Base-by-base conservation (phyloP, 1,284 basidiomycete species). In the Microstroma glucosiphilum region DNA sequence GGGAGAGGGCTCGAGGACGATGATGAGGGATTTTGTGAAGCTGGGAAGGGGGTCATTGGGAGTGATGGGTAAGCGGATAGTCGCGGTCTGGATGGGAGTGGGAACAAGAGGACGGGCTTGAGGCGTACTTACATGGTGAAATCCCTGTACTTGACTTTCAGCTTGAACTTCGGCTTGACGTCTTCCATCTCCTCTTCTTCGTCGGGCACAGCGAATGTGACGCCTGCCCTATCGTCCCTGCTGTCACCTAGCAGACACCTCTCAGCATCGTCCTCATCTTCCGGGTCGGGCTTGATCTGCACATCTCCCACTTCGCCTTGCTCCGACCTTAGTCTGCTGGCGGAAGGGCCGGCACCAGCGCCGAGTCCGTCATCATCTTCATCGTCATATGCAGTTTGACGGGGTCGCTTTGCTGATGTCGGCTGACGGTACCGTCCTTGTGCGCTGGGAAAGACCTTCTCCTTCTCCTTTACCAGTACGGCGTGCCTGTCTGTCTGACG, bases 391-490 rank as follows among this genome's bases (percentile, higher is more conserved):
- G 21, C 25, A 6, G 30, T 37, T 37, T 37, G 30, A 4, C 30
- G 30, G 9, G 30, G 30, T 37, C 30, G 30, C 30, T 37, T 37
- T 9, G 30, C 30, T 37, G 30, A 37, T 37, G 30, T 48, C 4
- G 8, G 51, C 51, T 17, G 51, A 6, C 25, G 17, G 21, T 54
- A 25, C 51, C 25, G 51, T 13, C 51, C 7, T 13, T 48, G 46
- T 23, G 4, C 51, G 15, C 25, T 25, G 51, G 51, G 51, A 23
- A 54, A 54, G 13, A 26, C 13, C 17, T 19, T 17, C 51, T 54
- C 17, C 51, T 23, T 26, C 15, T 54, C 90, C 82, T 89, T 90
- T 80, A 98, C 68, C 23, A 81, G 61, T 7, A 81, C 80, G 17
- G 76, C 78, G 57, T 81, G 81, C 19, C 74, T 62, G 48, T 77